Base-by-base conservation (phyloP, 2,329 filamentous ascomycete species). In the Fusarium tuaranense region DNA sequence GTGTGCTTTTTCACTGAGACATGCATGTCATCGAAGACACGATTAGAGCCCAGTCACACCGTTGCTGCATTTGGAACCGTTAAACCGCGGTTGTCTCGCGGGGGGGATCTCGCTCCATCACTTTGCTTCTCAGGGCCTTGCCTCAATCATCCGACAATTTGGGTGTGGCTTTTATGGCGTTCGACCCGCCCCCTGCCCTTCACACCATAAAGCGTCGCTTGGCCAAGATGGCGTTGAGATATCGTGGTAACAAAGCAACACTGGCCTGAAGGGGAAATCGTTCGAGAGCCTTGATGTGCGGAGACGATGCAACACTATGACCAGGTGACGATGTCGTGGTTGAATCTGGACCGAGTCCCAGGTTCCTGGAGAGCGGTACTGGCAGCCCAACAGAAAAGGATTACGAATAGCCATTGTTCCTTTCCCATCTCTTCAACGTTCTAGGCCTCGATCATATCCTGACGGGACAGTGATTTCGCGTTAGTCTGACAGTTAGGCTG, bases 371-470 rank as follows among this genome's bases (percentile, higher is more conserved):
- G 27, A 34, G 66, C 60, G 69, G 59, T 44, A 65, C 51, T 25
- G 60, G 63, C 66, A 60, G 53, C 60, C 64, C 65, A 53, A 44
- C 34, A 34, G 25, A 30, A 57, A 27, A 41, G 13, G 39, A 22
- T 30, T 12, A n/a, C 53, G 44, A 60, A 63, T 34, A 41, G 62
- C 59, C 36, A 27, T 60, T 30, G 36, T 73, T 65, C 39, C 48
- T 63, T 63, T 60, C 38, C n/a, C 41, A n/a, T 57, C 55, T 62
- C 62, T 51, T 57, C 48, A 44, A 51, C 44, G 67, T 78, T 77
- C 76, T 74, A 68, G 76, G 67, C 76, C 46, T 34, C 59, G 74
- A 74, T 74, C 65, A 70, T 69, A 62, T 72, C 36, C 60, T 55
- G 68, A 57, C 60, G 44, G 30, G 55, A 46, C 22, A 32, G 65